Base-by-base conservation (phyloP, 2,329 filamentous ascomycete species). In the Neonectria sp. region DNA sequence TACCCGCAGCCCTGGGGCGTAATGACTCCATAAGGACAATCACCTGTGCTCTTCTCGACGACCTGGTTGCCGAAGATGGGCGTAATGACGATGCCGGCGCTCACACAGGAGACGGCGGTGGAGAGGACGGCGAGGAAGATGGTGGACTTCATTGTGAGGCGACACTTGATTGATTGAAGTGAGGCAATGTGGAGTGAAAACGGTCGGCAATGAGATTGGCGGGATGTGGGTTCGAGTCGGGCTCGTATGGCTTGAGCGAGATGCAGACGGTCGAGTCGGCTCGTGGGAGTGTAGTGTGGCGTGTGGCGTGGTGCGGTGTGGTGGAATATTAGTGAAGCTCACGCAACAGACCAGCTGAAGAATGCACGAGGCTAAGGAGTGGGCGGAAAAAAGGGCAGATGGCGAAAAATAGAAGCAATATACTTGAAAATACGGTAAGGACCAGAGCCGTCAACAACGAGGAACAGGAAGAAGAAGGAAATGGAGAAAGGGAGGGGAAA, bases 1-100 rank as follows among this genome's bases (percentile, higher is more conserved):
- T 75, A 90, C 88, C 82, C 88, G 85, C 88, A 90, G 37, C 88
- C 88, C 60, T 83, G 79, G 5, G 88, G 86, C 35, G 88, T 90
- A 6, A 84, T 82, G 21, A 87, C 86, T 37, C 88, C 88, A 72
- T 85, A 88, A 71, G 84, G 86, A 75, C 88, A 90, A 75, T 90
- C 88, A 31, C 83, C 85, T 2, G 73, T 40, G 21, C 76, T 71
- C 72, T 82, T 85, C 31, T 80, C 73, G n/a, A 90, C 84, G 37
- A 89, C 80, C 76, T 89, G 87, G 68, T 89, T 79, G 25, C 76
- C 66, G 48, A 77, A 79, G 70, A 90, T 83, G 57, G 88, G 88
- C 4, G 86, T 88, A 75, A 87, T 85, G 75, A 90, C 86, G 55
- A 90, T 82, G 62, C 84, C 87, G 31, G 88, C 88, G 69, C 79